Conservation (phyloP, 2,329 filamentous ascomycete species). For the Camillea tinctor region DNA sequence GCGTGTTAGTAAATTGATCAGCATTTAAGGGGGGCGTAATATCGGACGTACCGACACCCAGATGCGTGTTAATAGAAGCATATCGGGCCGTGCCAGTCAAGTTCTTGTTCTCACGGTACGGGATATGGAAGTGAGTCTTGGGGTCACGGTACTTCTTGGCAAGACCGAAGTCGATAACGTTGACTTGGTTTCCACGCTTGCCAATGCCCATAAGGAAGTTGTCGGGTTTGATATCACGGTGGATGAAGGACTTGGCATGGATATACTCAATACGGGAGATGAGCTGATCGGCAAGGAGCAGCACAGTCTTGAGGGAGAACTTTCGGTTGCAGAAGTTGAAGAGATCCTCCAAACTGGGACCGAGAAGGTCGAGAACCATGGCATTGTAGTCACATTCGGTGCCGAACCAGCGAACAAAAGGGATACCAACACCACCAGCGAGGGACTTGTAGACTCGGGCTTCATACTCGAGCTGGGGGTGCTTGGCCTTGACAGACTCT, state of each 20-base stretch:
- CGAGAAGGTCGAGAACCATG: constrained; percentile 97
- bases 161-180: constrained; percentile 97
- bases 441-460: constrained; percentile 89
- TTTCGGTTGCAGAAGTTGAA: constrained; percentile 99
- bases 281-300: constrained; percentile 94
- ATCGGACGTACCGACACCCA: constrained; percentile 74
- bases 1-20: constrained; percentile 26
- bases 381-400: constrained; percentile 99
- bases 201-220: constrained; percentile 99
- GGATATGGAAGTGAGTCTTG: constrained; percentile 99
- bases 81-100: constrained; percentile 97
- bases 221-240: constrained; percentile 99
- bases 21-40: not conserved
- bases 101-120: constrained; percentile 99
- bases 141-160: constrained; percentile 99
- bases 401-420: constrained; percentile 98
- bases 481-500: constrained; percentile 98
- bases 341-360: constrained; percentile 91
- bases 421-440: constrained; percentile 94
- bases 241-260: constrained; percentile 98
- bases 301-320: constrained; percentile 97
- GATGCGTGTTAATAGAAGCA: constrained; percentile 97
- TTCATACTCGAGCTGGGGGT: constrained; percentile 98
- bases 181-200: constrained; percentile 99
- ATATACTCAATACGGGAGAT: constrained; percentile 99